Evolutionary conservation across 2,329 filamentous ascomycete species (phyloP).

Genomic region (Amylocarpus encephaloides): DNA sequence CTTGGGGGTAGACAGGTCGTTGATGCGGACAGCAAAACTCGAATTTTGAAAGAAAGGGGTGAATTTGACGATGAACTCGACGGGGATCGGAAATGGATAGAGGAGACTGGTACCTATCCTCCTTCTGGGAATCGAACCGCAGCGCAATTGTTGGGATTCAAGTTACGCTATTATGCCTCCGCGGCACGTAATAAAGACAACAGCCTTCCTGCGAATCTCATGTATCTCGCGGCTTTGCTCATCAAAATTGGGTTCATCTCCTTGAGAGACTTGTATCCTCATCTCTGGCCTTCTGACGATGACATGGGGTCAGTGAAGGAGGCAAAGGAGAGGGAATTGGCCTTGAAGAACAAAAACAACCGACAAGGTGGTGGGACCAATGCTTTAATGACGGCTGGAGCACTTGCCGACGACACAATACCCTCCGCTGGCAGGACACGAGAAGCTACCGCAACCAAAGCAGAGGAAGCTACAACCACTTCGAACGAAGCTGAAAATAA

Average conservation of each 20-base stretch:
- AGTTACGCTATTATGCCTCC: slow-evolving; percentile 90
- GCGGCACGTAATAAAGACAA: slow-evolving; percentile 68
- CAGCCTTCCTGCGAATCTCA: slow-evolving; percentile 80
- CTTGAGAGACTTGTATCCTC: slow-evolving; percentile 80
- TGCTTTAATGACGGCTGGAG: slow-evolving; percentile 79
- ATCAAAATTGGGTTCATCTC: slow-evolving; percentile 98
- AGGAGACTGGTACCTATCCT: slow-evolving; percentile 72
- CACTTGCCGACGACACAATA: slow-evolving; percentile 73
- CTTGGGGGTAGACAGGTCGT: slow-evolving; percentile 67
- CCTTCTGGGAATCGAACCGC: slow-evolving; percentile 84
- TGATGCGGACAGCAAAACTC: slow-evolving; percentile 46
- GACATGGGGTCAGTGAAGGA: slow-evolving; percentile 70
- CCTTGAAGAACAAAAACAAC: slow-evolving; percentile 66
- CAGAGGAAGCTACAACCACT: slow-evolving; percentile 40
- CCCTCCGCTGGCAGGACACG: slow-evolving; percentile 39
- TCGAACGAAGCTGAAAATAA: slow-evolving; percentile 41
- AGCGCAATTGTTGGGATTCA: slow-evolving; percentile 93
- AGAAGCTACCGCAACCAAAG: slow-evolving; percentile 49
- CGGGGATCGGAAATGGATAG: slow-evolving; percentile 67
- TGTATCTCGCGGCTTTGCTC: slow-evolving; percentile 83
- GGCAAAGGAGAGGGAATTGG: slow-evolving; percentile 67
- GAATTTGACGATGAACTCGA: slow-evolving; percentile 38
- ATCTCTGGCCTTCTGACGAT: slow-evolving; percentile 80
- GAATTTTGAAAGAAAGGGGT: slow-evolving; percentile 37
- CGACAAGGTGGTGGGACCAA: slow-evolving; percentile 70